Conservation (phyloP, 805 yeast genomes). For the Schwanniomyces occidentalis region DNA sequence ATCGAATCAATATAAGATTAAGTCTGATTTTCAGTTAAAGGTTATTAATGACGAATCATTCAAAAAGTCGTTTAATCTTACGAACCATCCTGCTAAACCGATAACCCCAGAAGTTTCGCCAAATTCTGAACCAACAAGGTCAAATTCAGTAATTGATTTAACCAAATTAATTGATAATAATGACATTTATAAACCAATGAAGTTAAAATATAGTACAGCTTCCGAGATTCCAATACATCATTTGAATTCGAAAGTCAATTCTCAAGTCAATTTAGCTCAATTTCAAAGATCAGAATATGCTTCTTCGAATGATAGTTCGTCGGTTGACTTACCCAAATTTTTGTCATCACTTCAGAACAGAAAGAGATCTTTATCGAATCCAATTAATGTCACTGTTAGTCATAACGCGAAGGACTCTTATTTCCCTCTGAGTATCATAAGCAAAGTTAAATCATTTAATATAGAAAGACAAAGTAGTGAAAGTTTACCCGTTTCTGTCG, state of each 20-base stretch:
- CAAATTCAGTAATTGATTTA: conserved; percentile 42
- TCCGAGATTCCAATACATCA: conserved; percentile 39
- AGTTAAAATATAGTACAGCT: conserved; percentile 36
- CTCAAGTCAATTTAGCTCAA: conserved; percentile 35
- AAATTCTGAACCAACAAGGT: conserved; percentile 39
- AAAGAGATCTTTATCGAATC: conserved; percentile 26
- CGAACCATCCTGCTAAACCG: conserved; percentile 34
- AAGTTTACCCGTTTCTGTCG: not conserved
- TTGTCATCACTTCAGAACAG: conserved; percentile 13
- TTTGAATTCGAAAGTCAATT: conserved; percentile 41
- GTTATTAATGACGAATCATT: conserved; percentile 40
- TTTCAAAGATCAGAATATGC: conserved; percentile 15
- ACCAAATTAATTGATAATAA: conserved; percentile 33
- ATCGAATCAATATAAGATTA: conserved; percentile 26
- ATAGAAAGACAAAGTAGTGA: not conserved
- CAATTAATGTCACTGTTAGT: conserved; percentile 11
- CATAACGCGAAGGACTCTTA: conserved; percentile 26
- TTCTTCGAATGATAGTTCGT: conserved; percentile 23
- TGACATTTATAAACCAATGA: conserved; percentile 40
- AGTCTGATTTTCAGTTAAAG: conserved; percentile 35
- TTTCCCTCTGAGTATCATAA: conserved; percentile 19
- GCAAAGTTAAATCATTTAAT: not conserved
- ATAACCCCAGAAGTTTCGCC: conserved; percentile 45
- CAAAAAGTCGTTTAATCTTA: conserved; percentile 29
- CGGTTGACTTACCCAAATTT: conserved; percentile 24